Conservation (phyloP, 2,329 filamentous ascomycete genomes). For the Microsporum audouinii region DNA sequence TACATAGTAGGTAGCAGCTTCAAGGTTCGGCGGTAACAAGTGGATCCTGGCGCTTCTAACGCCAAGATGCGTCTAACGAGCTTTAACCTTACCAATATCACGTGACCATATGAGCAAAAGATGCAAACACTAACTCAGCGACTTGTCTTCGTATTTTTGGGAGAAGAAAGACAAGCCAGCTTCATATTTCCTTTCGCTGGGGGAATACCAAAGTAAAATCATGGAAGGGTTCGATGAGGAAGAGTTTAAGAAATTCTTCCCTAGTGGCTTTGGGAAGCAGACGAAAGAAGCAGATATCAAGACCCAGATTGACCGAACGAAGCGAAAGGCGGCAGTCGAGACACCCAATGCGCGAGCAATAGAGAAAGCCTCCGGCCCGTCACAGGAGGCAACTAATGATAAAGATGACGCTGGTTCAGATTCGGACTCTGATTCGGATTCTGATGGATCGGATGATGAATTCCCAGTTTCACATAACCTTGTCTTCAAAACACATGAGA, state of each 20-base stretch:
- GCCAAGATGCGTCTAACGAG: too few species aligned
- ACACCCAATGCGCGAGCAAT: slow-evolving; percentile 8
- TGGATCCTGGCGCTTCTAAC: too few species aligned
- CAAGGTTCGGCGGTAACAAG: too few species aligned
- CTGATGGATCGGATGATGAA: slow-evolving; percentile 67
- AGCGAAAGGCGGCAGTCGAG: slow-evolving; percentile 37
- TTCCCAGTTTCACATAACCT: slow-evolving; percentile 90
- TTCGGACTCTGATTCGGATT: slow-evolving; percentile 46
- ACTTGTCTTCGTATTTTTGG: too few species aligned
- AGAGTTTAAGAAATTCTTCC: slow-evolving; percentile 51
- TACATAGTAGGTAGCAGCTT: too few species aligned
- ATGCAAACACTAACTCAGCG: too few species aligned
- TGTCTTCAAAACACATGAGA: slow-evolving; percentile 81
- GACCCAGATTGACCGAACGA: slow-evolving; percentile 69
- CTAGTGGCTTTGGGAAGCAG: slow-evolving; percentile 75
- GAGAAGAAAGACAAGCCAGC: background rate
- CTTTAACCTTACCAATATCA: too few species aligned
- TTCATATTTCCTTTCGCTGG: background rate
- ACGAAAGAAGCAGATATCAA: slow-evolving; percentile 60
- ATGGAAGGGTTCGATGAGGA: slow-evolving; percentile 39
- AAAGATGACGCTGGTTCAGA: slow-evolving; percentile 24
- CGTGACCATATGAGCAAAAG: too few species aligned
- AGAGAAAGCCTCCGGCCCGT: slow-evolving; percentile 8
- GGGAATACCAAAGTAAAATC: background rate
- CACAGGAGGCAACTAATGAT: slow-evolving; percentile 15